Base-by-base conservation (phyloP, 1,284 basidiomycete species). In the Cutaneotrichosporon sp. region DNA sequence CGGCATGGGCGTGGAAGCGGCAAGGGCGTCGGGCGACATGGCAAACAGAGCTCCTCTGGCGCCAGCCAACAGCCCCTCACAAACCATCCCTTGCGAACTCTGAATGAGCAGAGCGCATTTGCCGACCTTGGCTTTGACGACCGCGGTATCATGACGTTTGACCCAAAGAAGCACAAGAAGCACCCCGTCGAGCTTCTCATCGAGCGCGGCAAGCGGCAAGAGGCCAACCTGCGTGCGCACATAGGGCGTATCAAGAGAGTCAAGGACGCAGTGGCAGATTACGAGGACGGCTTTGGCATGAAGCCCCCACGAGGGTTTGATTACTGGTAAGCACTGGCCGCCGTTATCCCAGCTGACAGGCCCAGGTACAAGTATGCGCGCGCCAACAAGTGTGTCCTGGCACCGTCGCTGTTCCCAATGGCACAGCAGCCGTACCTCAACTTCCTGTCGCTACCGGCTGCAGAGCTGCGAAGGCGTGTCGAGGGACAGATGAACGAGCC, bases 111-210 rank as follows among this genome's bases (percentile, higher is more conserved):
- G 35, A 22, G 49, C 34, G 41, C 51, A 58, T 51, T 35, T 10
- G 36, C 45, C 14, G 48, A 21, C 22, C 13, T 61, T 13, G 48
- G 55, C 10, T 38, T 61, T 14, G 58, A 64, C 48, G 35, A 42
- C 8, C 39, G 51, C 8, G 65, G 65, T 3, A 30, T 56, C 13
- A 45, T 60, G 7, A 34, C 37, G 5, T 63, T 47, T 43, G 51
- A 52, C 17, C 41, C 56, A 1, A 43, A 47, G 12, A 18, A 35
- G 33, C 37, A 57, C 20, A 23, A 40, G 42, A 52, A 54, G 37
- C 70, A 74, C 58, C 72, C 70, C 2, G 64, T 74, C n/a, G 44
- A 62, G 41, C 41, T 57, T 13, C 53, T 72, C 23, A 66, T 72
- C 8, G 58, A 64, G 34, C 45, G 63, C 46, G 72, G 61, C 1